Percentiles rank a stretch among this genome's conserved stretches.
Conservation (phyloP, 2,329 filamentous ascomycete genomes). For the Cladosporium sp. region DNA sequence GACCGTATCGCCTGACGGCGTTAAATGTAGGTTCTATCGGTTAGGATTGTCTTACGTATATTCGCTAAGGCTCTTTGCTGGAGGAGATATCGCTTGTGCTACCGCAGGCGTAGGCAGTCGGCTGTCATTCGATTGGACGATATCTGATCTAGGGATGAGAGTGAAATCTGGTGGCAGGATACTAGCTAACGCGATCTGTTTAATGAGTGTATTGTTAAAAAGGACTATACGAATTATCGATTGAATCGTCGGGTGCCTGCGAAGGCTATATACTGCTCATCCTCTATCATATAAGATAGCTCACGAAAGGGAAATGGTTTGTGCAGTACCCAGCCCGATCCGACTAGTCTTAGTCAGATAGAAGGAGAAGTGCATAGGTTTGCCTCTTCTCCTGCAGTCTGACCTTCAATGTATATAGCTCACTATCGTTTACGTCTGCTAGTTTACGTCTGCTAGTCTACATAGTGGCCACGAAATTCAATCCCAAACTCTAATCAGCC, state of each 20-base stretch:
- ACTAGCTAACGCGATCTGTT: background rate
- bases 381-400: background rate
- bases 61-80: background rate
- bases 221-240: background rate
- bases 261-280: background rate
- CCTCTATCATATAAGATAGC: conserved; percentile 1
- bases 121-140: background rate
- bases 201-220: background rate
- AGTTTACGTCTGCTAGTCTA: too few species aligned
- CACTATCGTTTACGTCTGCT: background rate
- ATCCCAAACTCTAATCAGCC: too few species aligned
- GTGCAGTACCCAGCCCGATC: conserved; percentile 1
- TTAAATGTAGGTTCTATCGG: background rate
- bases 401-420: conserved; percentile 4
- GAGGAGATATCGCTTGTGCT: background rate
- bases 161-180: background rate
- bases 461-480: too few species aligned
- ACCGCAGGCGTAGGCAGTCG: background rate
- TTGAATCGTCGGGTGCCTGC: background rate
- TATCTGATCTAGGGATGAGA: background rate
- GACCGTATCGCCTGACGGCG: background rate
- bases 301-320: background rate
- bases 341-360: background rate
- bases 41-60: background rate
- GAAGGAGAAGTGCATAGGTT: background rate